Conservation (phyloP, 2,329 filamentous ascomycete species). For the Ophiostoma sp. region DNA sequence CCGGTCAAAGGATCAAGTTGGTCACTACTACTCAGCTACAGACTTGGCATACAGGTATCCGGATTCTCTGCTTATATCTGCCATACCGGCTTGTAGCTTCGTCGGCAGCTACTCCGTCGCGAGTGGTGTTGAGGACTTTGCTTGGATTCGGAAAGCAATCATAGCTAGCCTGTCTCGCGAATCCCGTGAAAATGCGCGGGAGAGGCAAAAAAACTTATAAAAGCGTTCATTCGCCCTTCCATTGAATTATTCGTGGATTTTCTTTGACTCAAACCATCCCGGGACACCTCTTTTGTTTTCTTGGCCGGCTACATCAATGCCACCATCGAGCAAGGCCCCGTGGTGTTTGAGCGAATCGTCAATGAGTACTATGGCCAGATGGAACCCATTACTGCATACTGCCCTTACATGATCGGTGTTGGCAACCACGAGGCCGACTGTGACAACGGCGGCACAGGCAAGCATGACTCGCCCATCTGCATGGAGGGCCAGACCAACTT, state of each 20-base stretch:
- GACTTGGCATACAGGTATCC: too few species aligned
- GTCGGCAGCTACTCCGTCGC: too few species aligned
- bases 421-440: background rate
- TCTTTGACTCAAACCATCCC: background rate
- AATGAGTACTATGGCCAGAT: background rate
- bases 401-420: background rate
- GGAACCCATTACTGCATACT: background rate
- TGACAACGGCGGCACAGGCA: background rate
- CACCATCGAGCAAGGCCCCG: background rate
- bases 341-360: background rate
- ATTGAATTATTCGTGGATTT: background rate
- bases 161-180: too few species aligned
- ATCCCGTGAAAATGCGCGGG: too few species aligned
- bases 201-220: background rate
- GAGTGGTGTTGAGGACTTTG: too few species aligned
- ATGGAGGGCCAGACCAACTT: slow-evolving; percentile 11
- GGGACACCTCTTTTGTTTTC: too few species aligned
- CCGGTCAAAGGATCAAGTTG: background rate
- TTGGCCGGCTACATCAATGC: background rate
- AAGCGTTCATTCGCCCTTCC: background rate
- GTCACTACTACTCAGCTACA: background rate
- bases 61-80: too few species aligned
- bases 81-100: too few species aligned
- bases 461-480: background rate
- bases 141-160: too few species aligned